phyloP scores from a whole-genome alignment of 2,329 filamentous ascomycete genomes.

The Xylogone sp. region DNA sequence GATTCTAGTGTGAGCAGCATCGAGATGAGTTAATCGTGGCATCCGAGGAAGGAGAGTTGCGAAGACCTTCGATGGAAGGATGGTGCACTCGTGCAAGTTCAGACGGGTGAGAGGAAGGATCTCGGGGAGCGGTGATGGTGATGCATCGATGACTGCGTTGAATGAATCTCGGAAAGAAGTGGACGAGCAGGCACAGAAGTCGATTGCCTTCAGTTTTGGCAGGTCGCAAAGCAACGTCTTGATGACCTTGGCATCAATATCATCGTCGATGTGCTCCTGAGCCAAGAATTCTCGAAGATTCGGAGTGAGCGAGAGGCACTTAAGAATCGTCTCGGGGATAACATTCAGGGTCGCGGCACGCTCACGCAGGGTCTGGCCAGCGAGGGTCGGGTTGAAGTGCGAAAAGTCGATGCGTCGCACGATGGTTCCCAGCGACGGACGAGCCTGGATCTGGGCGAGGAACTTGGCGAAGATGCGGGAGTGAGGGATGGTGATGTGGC shows the following conservation, averaged over 20 bases:
- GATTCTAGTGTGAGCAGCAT: slow-evolving; percentile 74
- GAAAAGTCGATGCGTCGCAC: slow-evolving; percentile 80
- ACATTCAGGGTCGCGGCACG: slow-evolving; percentile 72
- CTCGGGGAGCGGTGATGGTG: slow-evolving; percentile 36
- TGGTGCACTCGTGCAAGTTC: slow-evolving; percentile 76
- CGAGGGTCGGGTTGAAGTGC: slow-evolving; percentile 76
- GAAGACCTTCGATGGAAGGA: slow-evolving; percentile 63
- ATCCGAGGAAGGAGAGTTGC: slow-evolving; percentile 70
- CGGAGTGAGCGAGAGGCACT: slow-evolving; percentile 68
- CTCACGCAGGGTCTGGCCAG: slow-evolving; percentile 72
- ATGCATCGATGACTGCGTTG: slow-evolving; percentile 38
- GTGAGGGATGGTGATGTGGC: slow-evolving; percentile 77
- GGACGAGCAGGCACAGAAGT: slow-evolving; percentile 75
- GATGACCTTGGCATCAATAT: slow-evolving; percentile 65
- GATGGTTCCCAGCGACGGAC: slow-evolving; percentile 68
- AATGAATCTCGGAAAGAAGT: slow-evolving; percentile 64
- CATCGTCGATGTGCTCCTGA: slow-evolving; percentile 77
- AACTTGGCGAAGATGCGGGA: slow-evolving; percentile 82
- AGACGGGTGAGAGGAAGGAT: slow-evolving; percentile 60
- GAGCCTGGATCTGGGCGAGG: slow-evolving; percentile 61
- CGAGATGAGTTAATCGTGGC: slow-evolving; percentile 67
- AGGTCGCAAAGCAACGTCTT: slow-evolving; percentile 67
- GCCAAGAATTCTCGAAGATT: slow-evolving; percentile 74
- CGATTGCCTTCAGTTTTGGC: slow-evolving; percentile 61
- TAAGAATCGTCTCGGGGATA: slow-evolving; percentile 67